Evolutionary conservation across 2,329 filamentous ascomycete genomes (phyloP).

Genomic region (Thelonectria rubi): DNA sequence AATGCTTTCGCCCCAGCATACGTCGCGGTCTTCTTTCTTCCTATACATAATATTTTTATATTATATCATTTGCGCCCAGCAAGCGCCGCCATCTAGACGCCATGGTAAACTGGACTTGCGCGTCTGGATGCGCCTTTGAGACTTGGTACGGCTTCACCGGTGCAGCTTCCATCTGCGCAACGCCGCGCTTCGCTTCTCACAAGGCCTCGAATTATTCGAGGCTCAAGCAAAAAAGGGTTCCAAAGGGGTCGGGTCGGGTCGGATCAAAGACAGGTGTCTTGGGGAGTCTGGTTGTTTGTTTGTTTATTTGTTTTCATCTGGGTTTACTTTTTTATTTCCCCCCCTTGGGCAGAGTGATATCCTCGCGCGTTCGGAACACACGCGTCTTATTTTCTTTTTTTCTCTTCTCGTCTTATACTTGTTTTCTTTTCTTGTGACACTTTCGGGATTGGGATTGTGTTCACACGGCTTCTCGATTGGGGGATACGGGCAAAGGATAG

Average conservation of each 20-base stretch:
- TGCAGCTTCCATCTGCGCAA: too few relatives aligned
- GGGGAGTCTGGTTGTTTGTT: background rate
- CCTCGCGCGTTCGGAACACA: background rate
- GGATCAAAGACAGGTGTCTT: background rate
- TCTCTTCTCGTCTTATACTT: background rate
- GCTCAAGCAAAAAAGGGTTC: background rate
- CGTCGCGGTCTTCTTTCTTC: conserved; percentile 11
- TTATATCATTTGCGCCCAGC: conserved; percentile 8
- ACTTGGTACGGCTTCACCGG: background rate
- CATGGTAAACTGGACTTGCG: background rate
- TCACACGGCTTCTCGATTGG: background rate
- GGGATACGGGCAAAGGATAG: too few relatives aligned
- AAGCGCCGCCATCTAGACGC: conserved; percentile 13
- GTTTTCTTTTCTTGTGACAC: background rate
- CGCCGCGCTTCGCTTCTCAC: background rate
- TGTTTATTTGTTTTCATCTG: background rate
- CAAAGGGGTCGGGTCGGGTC: background rate
- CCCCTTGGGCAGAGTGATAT: background rate
- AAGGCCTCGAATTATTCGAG: background rate
- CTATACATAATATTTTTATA: conserved; percentile 27
- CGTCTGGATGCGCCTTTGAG: background rate
- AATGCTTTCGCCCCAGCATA: background rate
- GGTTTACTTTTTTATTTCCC: background rate
- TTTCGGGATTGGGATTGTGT: background rate
- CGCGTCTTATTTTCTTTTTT: background rate